A percentile compares a stretch with the other conserved stretches of the same genome.
These are phyloP conservation scores for Artemisia tridentata DNA, from an alignment of 129 eudicot species.

Conservation along the genomic window DNA sequence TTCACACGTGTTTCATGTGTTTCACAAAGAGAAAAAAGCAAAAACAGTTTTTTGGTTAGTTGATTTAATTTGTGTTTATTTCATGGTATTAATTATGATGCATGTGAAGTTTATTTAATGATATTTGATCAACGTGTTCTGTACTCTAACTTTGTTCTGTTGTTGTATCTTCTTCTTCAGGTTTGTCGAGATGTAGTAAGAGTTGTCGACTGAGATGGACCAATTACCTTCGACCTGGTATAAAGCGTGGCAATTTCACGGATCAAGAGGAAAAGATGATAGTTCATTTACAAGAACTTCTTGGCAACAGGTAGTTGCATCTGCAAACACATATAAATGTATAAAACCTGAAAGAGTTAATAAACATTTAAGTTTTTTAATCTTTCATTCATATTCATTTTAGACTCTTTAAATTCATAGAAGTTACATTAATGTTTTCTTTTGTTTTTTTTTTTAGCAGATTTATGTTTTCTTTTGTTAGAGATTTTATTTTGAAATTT, in stretches of 20 bases:
- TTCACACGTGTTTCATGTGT: background rate
- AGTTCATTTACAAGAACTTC: slow-evolving; percentile 46
- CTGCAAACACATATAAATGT: too few species aligned
- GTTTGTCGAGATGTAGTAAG: slow-evolving; percentile 47
- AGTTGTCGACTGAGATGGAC: slow-evolving; percentile 58
- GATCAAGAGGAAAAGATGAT: slow-evolving; percentile 48
- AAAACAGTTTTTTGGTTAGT: background rate
- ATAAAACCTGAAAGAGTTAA: too few species aligned
- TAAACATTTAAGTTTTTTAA: too few species aligned
- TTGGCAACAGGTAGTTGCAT: slow-evolving; percentile 39
- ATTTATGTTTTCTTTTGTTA: too few species aligned
- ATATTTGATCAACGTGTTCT: background rate
- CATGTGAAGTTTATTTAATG: background rate
- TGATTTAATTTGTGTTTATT: background rate
- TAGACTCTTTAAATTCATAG: too few species aligned
- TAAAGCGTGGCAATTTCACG: slow-evolving; percentile 50
- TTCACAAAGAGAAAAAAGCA: background rate
- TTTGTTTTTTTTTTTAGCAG: background rate
- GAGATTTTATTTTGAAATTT: too few species aligned
- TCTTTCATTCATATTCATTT: too few species aligned
- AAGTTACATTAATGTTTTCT: background rate
- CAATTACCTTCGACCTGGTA: slow-evolving; percentile 51
- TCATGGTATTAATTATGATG: background rate
- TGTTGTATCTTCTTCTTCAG: slow-evolving; percentile 24
- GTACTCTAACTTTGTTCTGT: slow-evolving; percentile 4